Conservation (phyloP, 306 rosid genomes). For the Crotalaria pallida region DNA sequence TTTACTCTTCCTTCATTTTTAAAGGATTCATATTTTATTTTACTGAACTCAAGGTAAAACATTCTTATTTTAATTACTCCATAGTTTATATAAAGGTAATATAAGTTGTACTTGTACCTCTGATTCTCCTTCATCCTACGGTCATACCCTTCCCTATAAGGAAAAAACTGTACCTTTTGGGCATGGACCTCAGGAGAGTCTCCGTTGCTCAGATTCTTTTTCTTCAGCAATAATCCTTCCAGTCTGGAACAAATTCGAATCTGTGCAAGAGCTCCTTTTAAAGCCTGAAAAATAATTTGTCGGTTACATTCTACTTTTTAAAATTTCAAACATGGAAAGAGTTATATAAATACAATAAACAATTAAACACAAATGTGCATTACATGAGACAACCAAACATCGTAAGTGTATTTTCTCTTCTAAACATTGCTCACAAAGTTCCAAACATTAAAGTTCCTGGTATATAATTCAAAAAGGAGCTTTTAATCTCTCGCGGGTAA, state of each 20-base stretch:
- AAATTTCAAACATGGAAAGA: constrained; percentile 8
- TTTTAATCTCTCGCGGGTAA: not conserved
- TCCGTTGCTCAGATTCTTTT: constrained; percentile 58
- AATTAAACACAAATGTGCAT: not conserved
- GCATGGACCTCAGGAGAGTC: constrained; percentile 82
- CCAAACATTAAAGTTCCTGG: not conserved
- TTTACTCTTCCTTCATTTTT: not conserved
- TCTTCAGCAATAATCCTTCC: constrained; percentile 80
- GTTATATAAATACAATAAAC: constrained; percentile 11
- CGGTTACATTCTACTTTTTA: constrained; percentile 16
- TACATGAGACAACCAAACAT: not conserved
- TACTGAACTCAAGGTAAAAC: not conserved
- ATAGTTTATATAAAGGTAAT: not conserved
- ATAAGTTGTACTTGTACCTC: not conserved
- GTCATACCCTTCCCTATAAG: constrained; percentile 1
- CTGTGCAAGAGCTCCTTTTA: constrained; percentile 73
- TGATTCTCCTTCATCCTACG: constrained; percentile 1
- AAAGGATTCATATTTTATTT: not conserved
- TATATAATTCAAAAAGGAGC: not conserved
- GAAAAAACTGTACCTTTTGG: constrained; percentile 59
- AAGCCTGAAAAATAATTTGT: constrained; percentile 49
- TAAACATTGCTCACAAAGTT: constrained; percentile 15
- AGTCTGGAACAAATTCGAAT: constrained; percentile 82
- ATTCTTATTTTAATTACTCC: not conserved
- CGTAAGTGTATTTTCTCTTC: not conserved